Evolutionary conservation across 176 grass and related monocot genomes (phyloP).

Genomic region (Melocanna baccifera): DNA sequence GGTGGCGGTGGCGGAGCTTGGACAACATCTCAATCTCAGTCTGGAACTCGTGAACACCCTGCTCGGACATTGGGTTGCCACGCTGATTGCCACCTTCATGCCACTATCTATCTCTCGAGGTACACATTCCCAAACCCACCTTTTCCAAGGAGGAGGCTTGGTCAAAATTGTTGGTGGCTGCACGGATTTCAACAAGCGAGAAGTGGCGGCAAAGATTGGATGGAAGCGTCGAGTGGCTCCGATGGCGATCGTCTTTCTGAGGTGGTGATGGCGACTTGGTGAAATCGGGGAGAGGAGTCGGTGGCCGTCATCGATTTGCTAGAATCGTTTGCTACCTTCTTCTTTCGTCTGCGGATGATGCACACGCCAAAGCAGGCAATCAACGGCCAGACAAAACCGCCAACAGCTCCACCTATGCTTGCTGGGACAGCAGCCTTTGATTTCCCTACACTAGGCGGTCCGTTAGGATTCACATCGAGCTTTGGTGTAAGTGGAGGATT

Average conservation of each 20-base stretch:
- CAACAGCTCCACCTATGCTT: constrained; percentile 36
- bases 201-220: constrained; percentile 61
- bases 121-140: constrained; percentile 87
- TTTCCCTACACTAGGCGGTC: not conserved
- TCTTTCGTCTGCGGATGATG: constrained; percentile 39
- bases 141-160: constrained; percentile 52
- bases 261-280: constrained; percentile 24
- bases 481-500: constrained; percentile 28
- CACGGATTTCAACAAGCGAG: constrained; percentile 47
- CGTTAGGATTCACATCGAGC: not conserved
- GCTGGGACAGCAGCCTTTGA: not conserved
- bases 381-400: constrained; percentile 17
- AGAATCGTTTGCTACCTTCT: constrained; percentile 40
- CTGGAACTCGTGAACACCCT: constrained; percentile 66
- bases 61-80: constrained; percentile 52
- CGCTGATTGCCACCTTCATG: constrained; percentile 67
- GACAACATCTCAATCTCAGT: constrained; percentile 79
- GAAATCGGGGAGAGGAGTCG: constrained; percentile 39
- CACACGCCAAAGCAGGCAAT: constrained; percentile 19
- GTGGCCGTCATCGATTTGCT: constrained; percentile 6
- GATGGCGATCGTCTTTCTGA: constrained; percentile 24
- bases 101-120: constrained; percentile 45
- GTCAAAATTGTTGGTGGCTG: constrained; percentile 60
- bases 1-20: constrained; percentile 67
- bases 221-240: constrained; percentile 48